These are phyloP conservation scores for Penicillium egyptiacum DNA, from an alignment of 495 filamentous ascomycete species.

Conservation along the genomic window DNA sequence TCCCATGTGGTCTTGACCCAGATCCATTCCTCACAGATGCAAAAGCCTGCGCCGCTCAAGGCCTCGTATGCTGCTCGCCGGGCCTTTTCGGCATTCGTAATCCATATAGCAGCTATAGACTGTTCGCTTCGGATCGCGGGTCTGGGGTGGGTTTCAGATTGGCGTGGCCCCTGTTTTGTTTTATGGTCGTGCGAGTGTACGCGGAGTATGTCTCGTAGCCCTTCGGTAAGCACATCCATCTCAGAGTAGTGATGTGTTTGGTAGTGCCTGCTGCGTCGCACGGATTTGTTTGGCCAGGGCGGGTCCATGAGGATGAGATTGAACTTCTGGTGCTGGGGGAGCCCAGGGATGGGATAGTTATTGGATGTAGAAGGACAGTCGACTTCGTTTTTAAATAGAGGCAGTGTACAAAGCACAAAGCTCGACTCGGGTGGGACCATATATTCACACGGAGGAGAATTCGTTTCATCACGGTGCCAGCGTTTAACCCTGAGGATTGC, in stretches of 20 bases:
- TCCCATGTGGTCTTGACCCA: slow-evolving; percentile 80
- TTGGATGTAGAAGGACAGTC: not conserved
- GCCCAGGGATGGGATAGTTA: slow-evolving; percentile 28
- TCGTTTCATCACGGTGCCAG: slow-evolving; percentile 9
- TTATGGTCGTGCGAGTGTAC: slow-evolving; percentile 25
- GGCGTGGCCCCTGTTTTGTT: not conserved
- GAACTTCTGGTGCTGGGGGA: slow-evolving; percentile 50
- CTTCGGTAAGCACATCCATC: slow-evolving; percentile 30
- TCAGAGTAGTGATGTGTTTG: slow-evolving; percentile 46
- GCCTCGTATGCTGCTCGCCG: slow-evolving; percentile 57
- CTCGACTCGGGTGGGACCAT: slow-evolving; percentile 52
- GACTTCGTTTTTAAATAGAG: slow-evolving; percentile 19
- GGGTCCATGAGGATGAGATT: slow-evolving; percentile 85
- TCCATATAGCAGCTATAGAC: slow-evolving; percentile 68
- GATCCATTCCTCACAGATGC: slow-evolving; percentile 76
- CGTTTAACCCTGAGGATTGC: slow-evolving; percentile 25
- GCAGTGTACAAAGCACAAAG: slow-evolving; percentile 48
- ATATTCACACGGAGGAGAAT: slow-evolving; percentile 17
- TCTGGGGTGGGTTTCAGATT: not conserved
- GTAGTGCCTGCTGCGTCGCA: slow-evolving; percentile 68
- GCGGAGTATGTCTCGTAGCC: slow-evolving; percentile 32
- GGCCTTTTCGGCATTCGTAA: slow-evolving; percentile 74
- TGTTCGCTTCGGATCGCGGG: slow-evolving; percentile 16
- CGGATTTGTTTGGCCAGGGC: slow-evolving; percentile 93
- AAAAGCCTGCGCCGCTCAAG: slow-evolving; percentile 64